Percentiles rank a stretch among this genome's conserved stretches.
Conservation (phyloP, 768 basidiomycete species). For the Suillus tomentosus region DNA sequence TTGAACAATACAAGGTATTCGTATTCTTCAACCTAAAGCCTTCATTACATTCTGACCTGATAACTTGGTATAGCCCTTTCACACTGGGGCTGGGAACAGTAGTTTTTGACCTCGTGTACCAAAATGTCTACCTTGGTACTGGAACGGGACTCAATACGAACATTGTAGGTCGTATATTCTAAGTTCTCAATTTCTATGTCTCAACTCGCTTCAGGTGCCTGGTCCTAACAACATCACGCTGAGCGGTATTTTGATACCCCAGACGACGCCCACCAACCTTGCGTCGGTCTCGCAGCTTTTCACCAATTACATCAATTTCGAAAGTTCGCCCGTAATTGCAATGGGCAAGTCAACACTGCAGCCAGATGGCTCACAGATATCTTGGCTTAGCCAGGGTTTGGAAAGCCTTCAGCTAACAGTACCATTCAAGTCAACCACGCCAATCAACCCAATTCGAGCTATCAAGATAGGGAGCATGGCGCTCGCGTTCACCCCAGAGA, state of each 20-base stretch:
- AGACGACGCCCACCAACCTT: constrained; percentile 48
- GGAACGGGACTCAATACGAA: constrained; percentile 53
- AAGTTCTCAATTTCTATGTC: constrained; percentile 3
- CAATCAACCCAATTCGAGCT: constrained; percentile 64
- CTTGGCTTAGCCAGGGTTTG: constrained; percentile 69
- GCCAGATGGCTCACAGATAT: constrained; percentile 53
- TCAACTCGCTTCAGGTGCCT: constrained; percentile 39
- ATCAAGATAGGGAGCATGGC: constrained; percentile 63
- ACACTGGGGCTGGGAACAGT: constrained; percentile 69
- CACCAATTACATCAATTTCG: constrained; percentile 71
- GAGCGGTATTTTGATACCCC: constrained; percentile 55
- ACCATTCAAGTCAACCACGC: constrained; percentile 52
- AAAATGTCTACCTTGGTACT: constrained; percentile 55
- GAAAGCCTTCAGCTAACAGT: constrained; percentile 58
- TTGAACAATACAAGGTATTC: constrained; percentile 58
- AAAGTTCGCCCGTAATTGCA: constrained; percentile 58
- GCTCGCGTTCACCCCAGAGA: constrained; percentile 53
- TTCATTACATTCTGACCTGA: constrained; percentile 9
- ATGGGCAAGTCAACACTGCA: constrained; percentile 61
- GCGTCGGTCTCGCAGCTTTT: constrained; percentile 61
- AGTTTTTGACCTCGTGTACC: constrained; percentile 60
- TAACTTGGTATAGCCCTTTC: constrained; percentile 51
- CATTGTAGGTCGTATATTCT: constrained; percentile 43
- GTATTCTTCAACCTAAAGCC: constrained; percentile 28
- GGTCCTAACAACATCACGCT: constrained; percentile 62